Evolutionary conservation across 2,329 filamentous ascomycete genomes (phyloP).

Genomic region (Neophaeococcomyces aloes): DNA sequence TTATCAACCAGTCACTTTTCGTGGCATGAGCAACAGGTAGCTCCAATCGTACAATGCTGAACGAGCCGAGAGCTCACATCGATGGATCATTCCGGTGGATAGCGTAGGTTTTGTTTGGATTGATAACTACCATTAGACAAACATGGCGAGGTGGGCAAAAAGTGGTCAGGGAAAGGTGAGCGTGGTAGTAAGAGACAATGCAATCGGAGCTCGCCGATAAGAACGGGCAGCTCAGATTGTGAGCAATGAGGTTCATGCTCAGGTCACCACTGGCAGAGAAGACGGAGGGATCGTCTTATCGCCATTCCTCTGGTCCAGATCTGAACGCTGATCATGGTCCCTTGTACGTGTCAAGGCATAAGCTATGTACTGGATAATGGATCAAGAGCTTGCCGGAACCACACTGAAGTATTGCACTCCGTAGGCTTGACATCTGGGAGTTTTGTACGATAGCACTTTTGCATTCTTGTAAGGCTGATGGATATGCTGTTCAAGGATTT

Average conservation of each 20-base stretch:
- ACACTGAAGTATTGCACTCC: no score
- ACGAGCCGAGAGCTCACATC: not conserved
- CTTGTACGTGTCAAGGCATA: no score
- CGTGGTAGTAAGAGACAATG: not conserved
- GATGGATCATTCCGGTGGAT: not conserved
- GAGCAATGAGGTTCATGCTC: slow-evolving; percentile 1
- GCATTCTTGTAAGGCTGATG: no score
- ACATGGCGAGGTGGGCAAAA: not conserved
- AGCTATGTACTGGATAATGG: no score
- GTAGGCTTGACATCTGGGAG: no score
- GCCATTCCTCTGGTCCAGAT: no score
- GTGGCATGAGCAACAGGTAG: not conserved
- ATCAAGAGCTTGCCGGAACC: no score
- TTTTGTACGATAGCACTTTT: no score
- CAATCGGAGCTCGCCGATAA: slow-evolving; percentile 7
- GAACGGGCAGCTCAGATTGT: not conserved
- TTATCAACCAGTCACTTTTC: slow-evolving; percentile 6
- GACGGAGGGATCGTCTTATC: not conserved
- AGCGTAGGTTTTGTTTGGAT: not conserved
- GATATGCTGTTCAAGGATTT: no score
- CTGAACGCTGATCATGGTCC: no score
- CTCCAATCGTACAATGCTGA: slow-evolving; percentile 2
- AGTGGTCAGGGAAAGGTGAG: not conserved
- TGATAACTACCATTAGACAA: not conserved
- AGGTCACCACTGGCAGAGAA: not conserved